These are phyloP conservation scores for Eugenia klotzschiana DNA, from an alignment of 441 rosid species.

Conservation along the genomic window DNA sequence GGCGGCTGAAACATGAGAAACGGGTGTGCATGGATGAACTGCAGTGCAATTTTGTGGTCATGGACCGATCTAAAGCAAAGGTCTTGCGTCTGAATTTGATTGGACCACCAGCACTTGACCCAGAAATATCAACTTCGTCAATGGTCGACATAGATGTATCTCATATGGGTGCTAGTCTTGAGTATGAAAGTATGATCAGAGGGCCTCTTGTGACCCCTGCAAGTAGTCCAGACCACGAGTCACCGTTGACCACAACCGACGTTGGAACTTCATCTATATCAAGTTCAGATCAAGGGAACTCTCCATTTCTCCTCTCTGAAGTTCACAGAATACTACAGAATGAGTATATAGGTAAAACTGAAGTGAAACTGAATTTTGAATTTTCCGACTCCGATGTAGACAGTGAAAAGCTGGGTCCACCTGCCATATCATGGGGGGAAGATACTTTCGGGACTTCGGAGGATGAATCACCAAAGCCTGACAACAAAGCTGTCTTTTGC, in stretches of 20 bases:
- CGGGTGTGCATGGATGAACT: slow-evolving; percentile 74
- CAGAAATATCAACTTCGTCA: slow-evolving; percentile 21
- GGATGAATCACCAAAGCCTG: slow-evolving; percentile 36
- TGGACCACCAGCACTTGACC: slow-evolving; percentile 44
- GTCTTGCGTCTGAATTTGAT: slow-evolving; percentile 85
- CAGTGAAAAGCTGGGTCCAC: slow-evolving; percentile 45
- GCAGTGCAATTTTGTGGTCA: slow-evolving; percentile 90
- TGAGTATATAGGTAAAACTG: slow-evolving; percentile 32
- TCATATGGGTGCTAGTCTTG: slow-evolving; percentile 21
- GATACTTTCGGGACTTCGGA: slow-evolving; percentile 36
- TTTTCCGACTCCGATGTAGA: slow-evolving; percentile 77
- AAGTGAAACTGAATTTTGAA: slow-evolving; percentile 38
- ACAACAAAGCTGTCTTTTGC: slow-evolving; percentile 25
- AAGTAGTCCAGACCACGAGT: slow-evolving; percentile 90
- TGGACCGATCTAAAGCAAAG: slow-evolving; percentile 82
- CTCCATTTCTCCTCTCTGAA: slow-evolving; percentile 60
- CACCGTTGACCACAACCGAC: slow-evolving; percentile 83
- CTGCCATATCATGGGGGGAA: slow-evolving; percentile 68
- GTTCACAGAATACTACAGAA: slow-evolving; percentile 49
- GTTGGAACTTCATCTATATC: slow-evolving; percentile 89
- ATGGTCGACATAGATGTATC: slow-evolving; percentile 31
- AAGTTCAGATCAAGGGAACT: slow-evolving; percentile 83
- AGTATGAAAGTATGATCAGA: slow-evolving; percentile 37
- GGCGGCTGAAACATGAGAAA: slow-evolving; percentile 77
- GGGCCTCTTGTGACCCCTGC: slow-evolving; percentile 85